Conservation (phyloP, 768 basidiomycete species). For the Rhizopogon vinicolor region DNA sequence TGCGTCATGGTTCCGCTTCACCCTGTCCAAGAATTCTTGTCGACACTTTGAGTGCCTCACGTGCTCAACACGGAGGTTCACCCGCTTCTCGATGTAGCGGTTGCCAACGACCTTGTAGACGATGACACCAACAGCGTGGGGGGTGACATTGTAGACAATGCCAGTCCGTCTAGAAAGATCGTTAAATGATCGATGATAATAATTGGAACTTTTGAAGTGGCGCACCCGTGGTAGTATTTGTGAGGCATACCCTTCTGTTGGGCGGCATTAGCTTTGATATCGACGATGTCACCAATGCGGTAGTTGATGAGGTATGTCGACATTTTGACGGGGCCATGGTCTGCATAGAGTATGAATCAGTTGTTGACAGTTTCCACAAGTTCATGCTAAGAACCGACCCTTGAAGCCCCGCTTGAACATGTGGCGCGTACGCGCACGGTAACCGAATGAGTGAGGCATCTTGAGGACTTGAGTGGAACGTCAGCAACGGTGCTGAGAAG, state of each 20-base stretch:
- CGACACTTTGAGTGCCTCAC: conserved; percentile 95
- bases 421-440: conserved; percentile 99
- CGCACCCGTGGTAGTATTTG: conserved; percentile 96
- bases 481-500: conserved; percentile 11
- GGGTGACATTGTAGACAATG: conserved; percentile 97
- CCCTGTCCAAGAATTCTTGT: conserved; percentile 95
- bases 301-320: conserved; percentile 93
- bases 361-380: conserved; percentile 2
- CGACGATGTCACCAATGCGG: conserved; percentile 96
- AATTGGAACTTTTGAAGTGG: conserved; percentile 11
- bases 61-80: conserved; percentile 97
- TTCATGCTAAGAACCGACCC: conserved; percentile 48
- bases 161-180: conserved; percentile 76
- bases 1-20: conserved; percentile 84
- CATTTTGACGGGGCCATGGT: conserved; percentile 85
- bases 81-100: conserved; percentile 98
- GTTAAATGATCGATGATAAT: not conserved
- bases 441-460: conserved; percentile 99
- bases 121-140: conserved; percentile 91
- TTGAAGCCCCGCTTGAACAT: conserved; percentile 99
- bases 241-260: conserved; percentile 99
- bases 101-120: conserved; percentile 98
- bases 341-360: conserved; percentile 33
- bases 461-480: conserved; percentile 45
- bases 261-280: conserved; percentile 99